phyloP scores from a whole-genome alignment of 306 rosid genomes.

The Prosopis cineraria region DNA sequence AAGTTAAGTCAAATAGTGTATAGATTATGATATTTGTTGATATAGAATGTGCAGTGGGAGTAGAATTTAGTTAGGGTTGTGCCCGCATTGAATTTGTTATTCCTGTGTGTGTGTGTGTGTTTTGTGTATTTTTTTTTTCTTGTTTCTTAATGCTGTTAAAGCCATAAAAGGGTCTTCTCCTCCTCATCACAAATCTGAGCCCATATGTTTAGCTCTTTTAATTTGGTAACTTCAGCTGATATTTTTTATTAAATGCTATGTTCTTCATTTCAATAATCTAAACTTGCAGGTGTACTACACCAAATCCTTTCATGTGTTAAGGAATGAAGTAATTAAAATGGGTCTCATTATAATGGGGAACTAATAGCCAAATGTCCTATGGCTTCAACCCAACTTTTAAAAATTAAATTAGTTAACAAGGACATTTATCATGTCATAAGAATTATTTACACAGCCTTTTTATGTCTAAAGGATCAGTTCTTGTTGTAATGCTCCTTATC shows the following conservation, averaged over 20 bases:
- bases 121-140: background rate
- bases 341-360: background rate
- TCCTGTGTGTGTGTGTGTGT: background rate
- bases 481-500: background rate
- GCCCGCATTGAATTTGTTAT: background rate
- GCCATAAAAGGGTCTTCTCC: background rate
- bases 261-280: background rate
- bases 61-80: background rate
- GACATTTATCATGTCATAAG: background rate
- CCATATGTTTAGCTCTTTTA: background rate
- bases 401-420: background rate
- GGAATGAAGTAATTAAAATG: slow-evolving; percentile 5
- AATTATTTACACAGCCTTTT: background rate
- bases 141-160: background rate
- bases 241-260: background rate
- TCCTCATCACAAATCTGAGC: background rate
- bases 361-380: background rate
- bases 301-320: background rate
- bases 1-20: background rate
- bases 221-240: background rate
- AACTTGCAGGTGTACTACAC: background rate
- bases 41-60: background rate
- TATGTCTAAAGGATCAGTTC: background rate
- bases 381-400: background rate
- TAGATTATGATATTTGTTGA: background rate